phyloP scores from a whole-genome alignment of 805 yeast genomes.

The Ogataea neopini region DNA sequence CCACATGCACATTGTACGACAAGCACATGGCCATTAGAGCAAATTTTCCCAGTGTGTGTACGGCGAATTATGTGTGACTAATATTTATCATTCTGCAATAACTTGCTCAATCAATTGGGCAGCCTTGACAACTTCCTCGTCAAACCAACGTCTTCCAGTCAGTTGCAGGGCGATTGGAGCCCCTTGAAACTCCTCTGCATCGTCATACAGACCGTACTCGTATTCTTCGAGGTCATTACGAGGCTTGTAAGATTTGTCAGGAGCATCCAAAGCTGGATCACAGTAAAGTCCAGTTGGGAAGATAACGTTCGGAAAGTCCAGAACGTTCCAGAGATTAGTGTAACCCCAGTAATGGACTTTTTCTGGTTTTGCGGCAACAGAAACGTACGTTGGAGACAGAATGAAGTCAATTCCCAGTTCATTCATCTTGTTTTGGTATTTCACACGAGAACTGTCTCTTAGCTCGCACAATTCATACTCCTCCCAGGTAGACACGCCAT shows the following conservation, averaged over 20 bases:
- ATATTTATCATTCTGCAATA: slow-evolving; percentile 9
- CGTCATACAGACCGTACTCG: slow-evolving; percentile 35
- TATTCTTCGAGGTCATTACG: slow-evolving; percentile 32
- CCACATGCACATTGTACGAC: too few relatives aligned
- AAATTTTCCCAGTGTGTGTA: too few relatives aligned
- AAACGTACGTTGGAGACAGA: slow-evolving; percentile 60
- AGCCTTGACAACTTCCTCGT: slow-evolving; percentile 49
- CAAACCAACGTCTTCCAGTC: slow-evolving; percentile 51
- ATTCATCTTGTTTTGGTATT: slow-evolving; percentile 49
- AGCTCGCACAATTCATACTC: slow-evolving; percentile 45
- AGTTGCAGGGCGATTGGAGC: slow-evolving; percentile 54
- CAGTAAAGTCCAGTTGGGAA: slow-evolving; percentile 59
- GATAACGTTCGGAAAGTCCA: slow-evolving; percentile 63
- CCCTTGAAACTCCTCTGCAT: slow-evolving; percentile 39
- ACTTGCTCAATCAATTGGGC: slow-evolving; percentile 41
- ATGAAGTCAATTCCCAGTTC: slow-evolving; percentile 58
- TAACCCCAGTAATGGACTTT: slow-evolving; percentile 71
- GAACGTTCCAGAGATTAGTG: slow-evolving; percentile 65
- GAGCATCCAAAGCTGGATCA: slow-evolving; percentile 35
- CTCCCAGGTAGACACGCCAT: slow-evolving; percentile 45
- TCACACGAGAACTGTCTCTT: slow-evolving; percentile 55
- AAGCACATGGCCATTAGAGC: too few relatives aligned
- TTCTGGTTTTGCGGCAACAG: slow-evolving; percentile 65
- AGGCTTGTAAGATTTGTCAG: slow-evolving; percentile 19
- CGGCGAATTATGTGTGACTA: too few relatives aligned